A percentile compares a stretch with the other conserved stretches of the same genome.
These are phyloP conservation scores for Salix dunnii DNA, from an alignment of 345 rosid species.

Conservation along the genomic window DNA sequence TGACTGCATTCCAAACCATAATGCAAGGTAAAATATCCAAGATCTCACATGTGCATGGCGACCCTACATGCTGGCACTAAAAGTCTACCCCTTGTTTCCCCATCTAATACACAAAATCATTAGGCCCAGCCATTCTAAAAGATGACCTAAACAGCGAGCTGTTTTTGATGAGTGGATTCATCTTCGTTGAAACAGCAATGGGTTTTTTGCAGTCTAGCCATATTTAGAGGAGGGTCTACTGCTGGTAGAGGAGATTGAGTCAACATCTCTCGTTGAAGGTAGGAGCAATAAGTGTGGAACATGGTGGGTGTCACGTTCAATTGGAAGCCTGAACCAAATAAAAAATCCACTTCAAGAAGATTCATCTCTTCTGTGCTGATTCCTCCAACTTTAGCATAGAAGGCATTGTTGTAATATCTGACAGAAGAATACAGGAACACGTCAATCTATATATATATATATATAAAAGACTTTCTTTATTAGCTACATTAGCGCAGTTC, in stretches of 20 bases:
- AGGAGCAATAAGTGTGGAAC: constrained; percentile 46
- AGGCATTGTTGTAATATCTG: constrained; percentile 63
- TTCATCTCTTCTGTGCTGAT: constrained; percentile 69
- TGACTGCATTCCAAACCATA: not conserved
- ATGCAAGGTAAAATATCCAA: not conserved
- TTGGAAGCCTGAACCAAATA: constrained; percentile 62
- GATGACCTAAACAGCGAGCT: constrained; percentile 35
- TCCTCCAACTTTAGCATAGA: constrained; percentile 69
- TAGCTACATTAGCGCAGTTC: not conserved
- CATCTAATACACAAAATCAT: not conserved
- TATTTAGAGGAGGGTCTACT: constrained; percentile 13
- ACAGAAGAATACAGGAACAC: not conserved
- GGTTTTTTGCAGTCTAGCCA: constrained; percentile 14
- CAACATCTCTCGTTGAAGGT: constrained; percentile 50
- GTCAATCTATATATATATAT: not conserved
- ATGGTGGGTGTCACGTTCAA: constrained; percentile 58
- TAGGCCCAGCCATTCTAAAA: not conserved
- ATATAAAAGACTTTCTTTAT: not conserved
- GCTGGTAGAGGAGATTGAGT: constrained; percentile 32
- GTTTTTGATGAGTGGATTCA: constrained; percentile 41
- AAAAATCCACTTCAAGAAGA: constrained; percentile 67
- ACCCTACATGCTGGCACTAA: not conserved
- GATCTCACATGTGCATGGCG: constrained; percentile 1
- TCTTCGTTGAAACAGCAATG: constrained; percentile 42
- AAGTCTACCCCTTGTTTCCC: not conserved